Conservation (phyloP, 2,329 filamentous ascomycete genomes). For the Penicillium sp. region DNA sequence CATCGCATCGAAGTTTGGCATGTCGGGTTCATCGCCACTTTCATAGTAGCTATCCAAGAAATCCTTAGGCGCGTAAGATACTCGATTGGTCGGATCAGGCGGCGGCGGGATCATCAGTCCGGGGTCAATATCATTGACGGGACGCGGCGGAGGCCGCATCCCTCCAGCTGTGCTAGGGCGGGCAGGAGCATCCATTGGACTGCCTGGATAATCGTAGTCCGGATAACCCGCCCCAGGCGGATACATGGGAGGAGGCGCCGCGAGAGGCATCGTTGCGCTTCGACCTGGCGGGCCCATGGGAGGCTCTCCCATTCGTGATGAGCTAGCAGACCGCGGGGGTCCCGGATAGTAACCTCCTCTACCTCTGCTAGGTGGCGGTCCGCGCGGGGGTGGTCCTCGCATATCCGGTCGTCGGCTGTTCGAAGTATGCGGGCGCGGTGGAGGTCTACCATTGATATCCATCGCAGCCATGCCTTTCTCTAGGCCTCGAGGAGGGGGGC, state of each 20-base stretch:
- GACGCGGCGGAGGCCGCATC: conserved; percentile 24
- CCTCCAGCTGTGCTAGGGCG: conserved; percentile 29
- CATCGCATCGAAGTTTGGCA: conserved; percentile 63
- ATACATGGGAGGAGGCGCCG: conserved; percentile 26
- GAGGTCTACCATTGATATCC: conserved; percentile 34
- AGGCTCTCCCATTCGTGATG: conserved; percentile 23
- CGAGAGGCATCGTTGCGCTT: conserved; percentile 40
- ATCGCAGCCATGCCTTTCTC: conserved; percentile 43
- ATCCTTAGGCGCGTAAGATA: conserved; percentile 35
- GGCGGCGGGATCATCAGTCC: conserved; percentile 19
- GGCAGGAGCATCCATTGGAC: conserved; percentile 17
- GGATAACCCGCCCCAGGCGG: conserved; percentile 37
- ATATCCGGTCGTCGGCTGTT: conserved; percentile 34
- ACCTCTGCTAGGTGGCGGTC: conserved; percentile 22
- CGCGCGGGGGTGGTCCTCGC: conserved; percentile 26
- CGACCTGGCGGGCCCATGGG: conserved; percentile 32
- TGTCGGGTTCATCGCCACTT: conserved; percentile 53
- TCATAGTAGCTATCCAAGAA: conserved; percentile 54
- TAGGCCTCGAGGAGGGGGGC: conserved; percentile 31
- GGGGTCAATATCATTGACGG: conserved; percentile 24
- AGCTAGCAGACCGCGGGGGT: conserved; percentile 29
- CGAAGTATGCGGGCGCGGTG: conserved; percentile 41
- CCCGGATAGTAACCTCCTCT: conserved; percentile 24
- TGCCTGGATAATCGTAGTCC: conserved; percentile 26
- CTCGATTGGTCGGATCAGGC: conserved; percentile 19